Percentiles rank a stretch among this genome's conserved stretches.
phyloP scores from a whole-genome alignment of 306 rosid genomes.

The Vigna unguiculata region DNA sequence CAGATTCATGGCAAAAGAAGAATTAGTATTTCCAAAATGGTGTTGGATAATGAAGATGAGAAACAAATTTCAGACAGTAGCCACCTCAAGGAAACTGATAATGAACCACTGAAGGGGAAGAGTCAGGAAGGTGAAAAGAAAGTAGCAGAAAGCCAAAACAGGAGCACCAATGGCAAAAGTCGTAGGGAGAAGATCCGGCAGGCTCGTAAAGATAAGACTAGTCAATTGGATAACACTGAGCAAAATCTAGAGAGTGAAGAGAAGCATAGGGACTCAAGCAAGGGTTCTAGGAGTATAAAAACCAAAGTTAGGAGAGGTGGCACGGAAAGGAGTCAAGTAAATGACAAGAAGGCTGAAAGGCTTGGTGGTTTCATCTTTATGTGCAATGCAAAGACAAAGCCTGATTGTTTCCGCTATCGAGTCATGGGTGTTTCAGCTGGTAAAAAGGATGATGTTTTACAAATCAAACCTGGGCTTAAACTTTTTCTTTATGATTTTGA shows the following conservation, averaged over 20 bases:
- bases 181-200: conserved; percentile 29
- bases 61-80: conserved; percentile 38
- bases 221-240: conserved; percentile 41
- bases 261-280: conserved; percentile 46
- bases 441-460: conserved; percentile 67
- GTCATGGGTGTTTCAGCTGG: conserved; percentile 82
- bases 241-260: conserved; percentile 43
- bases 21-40: conserved; percentile 43
- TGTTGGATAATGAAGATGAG: conserved; percentile 46
- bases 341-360: conserved; percentile 55
- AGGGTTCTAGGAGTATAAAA: conserved; percentile 42
- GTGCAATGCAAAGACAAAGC: conserved; percentile 94
- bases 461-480: conserved; percentile 75
- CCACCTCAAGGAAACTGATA: conserved; percentile 30
- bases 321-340: conserved; percentile 38
- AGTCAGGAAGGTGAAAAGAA: conserved; percentile 37
- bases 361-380: conserved; percentile 91
- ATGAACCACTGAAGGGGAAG: conserved; percentile 48
- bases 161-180: conserved; percentile 35
- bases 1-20: conserved; percentile 37
- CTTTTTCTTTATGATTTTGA: conserved; percentile 93
- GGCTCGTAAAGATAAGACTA: conserved; percentile 35
- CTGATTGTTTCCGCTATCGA: conserved; percentile 77
- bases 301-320: conserved; percentile 43
- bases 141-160: conserved; percentile 46